phyloP scores from a whole-genome alignment of 2,329 filamentous ascomycete species.

The Cercospora sp. region DNA sequence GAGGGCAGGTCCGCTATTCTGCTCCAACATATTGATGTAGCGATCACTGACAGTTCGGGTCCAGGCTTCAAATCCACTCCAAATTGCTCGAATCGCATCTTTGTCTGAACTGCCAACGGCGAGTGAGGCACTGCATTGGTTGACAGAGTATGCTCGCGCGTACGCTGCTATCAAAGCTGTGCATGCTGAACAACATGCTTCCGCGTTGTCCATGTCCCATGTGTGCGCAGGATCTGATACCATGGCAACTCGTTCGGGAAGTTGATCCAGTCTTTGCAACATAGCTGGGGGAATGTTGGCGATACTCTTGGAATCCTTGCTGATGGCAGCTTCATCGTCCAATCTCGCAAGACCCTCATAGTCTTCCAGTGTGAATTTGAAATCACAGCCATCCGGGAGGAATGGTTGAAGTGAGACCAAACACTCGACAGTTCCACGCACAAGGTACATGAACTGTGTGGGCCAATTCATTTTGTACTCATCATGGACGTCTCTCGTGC shows the following conservation, averaged over 20 bases:
- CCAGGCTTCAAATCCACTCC: conserved; percentile 19
- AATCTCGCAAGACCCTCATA: conserved; percentile 9
- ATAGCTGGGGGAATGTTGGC: conserved; percentile 11
- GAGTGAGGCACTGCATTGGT: background rate
- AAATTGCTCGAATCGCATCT: conserved; percentile 6
- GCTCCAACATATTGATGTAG: conserved; percentile 12
- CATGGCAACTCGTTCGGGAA: conserved; percentile 1
- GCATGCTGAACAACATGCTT: conserved; percentile 14
- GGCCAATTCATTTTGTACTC: conserved; percentile 9
- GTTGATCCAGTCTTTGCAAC: conserved; percentile 4
- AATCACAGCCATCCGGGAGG: conserved; percentile 16
- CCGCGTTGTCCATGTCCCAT: conserved; percentile 2
- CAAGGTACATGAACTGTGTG: conserved; percentile 15
- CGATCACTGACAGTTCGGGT: conserved; percentile 13
- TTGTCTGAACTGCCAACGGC: background rate
- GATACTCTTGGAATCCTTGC: background rate
- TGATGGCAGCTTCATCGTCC: conserved; percentile 7
- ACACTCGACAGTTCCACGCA: conserved; percentile 12
- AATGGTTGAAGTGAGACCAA: conserved; percentile 16
- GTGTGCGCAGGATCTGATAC: background rate
- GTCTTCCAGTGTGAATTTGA: conserved; percentile 14
- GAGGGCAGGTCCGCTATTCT: conserved; percentile 6
- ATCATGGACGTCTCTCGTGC: conserved; percentile 3
- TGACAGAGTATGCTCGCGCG: conserved; percentile 13
- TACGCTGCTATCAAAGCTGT: conserved; percentile 16